A percentile compares a stretch with the other conserved stretches of the same genome.
Evolutionary conservation across 2,329 filamentous ascomycete genomes (phyloP).

Genomic region (Spiromastix sp.): DNA sequence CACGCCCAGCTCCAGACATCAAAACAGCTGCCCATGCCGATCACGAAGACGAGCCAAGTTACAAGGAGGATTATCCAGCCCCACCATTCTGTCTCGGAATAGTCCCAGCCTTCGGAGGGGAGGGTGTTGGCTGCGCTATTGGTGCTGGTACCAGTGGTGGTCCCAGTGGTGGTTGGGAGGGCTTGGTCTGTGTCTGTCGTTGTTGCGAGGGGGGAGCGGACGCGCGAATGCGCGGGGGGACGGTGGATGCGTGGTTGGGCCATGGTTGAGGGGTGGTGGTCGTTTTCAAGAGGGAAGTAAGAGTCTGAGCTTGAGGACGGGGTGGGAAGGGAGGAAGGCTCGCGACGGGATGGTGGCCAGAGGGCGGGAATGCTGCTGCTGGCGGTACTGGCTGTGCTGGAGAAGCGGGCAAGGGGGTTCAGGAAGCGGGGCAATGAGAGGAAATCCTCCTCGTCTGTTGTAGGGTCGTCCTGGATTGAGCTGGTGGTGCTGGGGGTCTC

Average conservation of each 20-base stretch:
- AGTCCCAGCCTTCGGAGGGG: constrained; percentile 62
- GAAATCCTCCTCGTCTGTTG: constrained; percentile 75
- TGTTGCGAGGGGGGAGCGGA: constrained; percentile 23
- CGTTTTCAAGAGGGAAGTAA: constrained; percentile 40
- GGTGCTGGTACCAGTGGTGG: constrained; percentile 28
- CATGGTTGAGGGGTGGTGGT: constrained; percentile 15
- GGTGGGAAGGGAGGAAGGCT: constrained; percentile 21
- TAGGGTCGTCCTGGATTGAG: constrained; percentile 54
- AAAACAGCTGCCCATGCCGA: constrained; percentile 91
- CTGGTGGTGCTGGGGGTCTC: constrained; percentile 34
- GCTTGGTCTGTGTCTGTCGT: constrained; percentile 30
- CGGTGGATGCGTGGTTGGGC: neutral
- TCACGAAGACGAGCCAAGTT: constrained; percentile 93
- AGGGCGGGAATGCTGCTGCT: neutral
- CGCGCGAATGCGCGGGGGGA: constrained; percentile 13
- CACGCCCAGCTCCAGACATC: constrained; percentile 98
- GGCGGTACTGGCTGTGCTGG: neutral
- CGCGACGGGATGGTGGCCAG: constrained; percentile 8
- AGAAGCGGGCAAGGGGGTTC: neutral
- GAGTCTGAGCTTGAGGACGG: constrained; percentile 53
- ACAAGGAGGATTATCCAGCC: constrained; percentile 85
- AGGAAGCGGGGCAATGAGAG: constrained; percentile 48
- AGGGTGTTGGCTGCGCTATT: constrained; percentile 26
- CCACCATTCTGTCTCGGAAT: constrained; percentile 94
- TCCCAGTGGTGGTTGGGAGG: constrained; percentile 24